Percentiles rank a stretch among this genome's conserved stretches.
phyloP scores from a whole-genome alignment of 1,284 basidiomycete genomes.

The Leccinum fuscescens region DNA sequence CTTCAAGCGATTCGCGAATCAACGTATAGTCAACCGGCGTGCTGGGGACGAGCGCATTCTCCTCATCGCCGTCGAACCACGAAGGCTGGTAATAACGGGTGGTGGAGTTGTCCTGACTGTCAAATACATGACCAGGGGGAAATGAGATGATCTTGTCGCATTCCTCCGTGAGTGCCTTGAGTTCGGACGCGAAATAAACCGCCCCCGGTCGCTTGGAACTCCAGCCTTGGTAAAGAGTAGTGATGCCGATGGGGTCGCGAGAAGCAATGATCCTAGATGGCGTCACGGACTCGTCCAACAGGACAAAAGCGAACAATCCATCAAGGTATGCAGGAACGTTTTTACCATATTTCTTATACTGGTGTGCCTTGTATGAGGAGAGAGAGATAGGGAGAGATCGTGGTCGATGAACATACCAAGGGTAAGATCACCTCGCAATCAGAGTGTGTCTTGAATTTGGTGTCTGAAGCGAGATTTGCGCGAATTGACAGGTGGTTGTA shows the following conservation, averaged over 20 bases:
- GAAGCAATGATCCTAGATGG: constrained; percentile 93
- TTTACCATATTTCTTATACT: constrained; percentile 84
- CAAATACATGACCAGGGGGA: constrained; percentile 96
- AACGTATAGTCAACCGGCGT: constrained; percentile 66
- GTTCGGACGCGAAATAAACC: constrained; percentile 95
- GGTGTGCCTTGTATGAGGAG: too few relatives aligned
- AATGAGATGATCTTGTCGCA: constrained; percentile 96
- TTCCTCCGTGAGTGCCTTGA: constrained; percentile 90
- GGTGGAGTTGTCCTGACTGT: constrained; percentile 75
- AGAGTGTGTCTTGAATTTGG: constrained; percentile 95
- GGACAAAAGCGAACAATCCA: constrained; percentile 98
- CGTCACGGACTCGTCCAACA: constrained; percentile 89
- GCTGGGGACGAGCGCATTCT: constrained; percentile 62
- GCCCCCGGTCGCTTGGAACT: constrained; percentile 83
- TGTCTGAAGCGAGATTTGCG: constrained; percentile 59
- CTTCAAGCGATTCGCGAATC: constrained; percentile 84
- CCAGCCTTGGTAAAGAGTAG: constrained; percentile 97
- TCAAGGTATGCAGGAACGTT: constrained; percentile 82
- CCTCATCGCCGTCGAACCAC: constrained; percentile 79
- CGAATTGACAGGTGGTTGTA: constrained; percentile 94
- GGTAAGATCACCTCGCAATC: constrained; percentile 98
- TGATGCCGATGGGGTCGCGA: constrained; percentile 97
- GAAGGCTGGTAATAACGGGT: constrained; percentile 82
- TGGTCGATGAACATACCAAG: too few relatives aligned
- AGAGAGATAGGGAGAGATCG: too few relatives aligned